Evolutionary conservation across 345 rosid genomes (phyloP).

Genomic region (Rhizophora apiculata): DNA sequence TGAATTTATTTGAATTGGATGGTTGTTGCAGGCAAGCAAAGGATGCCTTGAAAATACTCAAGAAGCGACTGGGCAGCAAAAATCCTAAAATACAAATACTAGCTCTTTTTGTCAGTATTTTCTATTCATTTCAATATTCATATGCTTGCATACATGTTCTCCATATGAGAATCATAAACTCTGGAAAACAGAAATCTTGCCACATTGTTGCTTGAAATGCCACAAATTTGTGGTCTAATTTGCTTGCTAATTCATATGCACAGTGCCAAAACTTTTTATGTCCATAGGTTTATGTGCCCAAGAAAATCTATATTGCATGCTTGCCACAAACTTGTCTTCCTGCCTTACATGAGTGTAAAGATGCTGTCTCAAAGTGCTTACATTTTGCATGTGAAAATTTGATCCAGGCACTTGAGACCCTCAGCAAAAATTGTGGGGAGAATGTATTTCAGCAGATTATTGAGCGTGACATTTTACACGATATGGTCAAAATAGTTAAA

Average conservation of each 20-base stretch:
- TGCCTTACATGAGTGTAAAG: not conserved
- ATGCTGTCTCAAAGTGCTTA: not conserved
- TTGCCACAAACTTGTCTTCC: not conserved
- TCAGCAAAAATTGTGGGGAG: conserved; percentile 94
- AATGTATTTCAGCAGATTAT: conserved; percentile 74
- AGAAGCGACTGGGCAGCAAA: conserved; percentile 87
- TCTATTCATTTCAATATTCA: conserved; percentile 4
- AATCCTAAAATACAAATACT: conserved; percentile 85
- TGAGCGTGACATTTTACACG: conserved; percentile 89
- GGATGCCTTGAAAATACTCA: conserved; percentile 83
- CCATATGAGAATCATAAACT: not conserved
- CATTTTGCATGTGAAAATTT: conserved; percentile 15
- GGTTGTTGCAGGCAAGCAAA: conserved; percentile 68
- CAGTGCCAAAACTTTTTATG: too few relatives aligned
- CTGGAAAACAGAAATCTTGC: too few relatives aligned
- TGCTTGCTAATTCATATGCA: too few relatives aligned
- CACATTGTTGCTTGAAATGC: not conserved
- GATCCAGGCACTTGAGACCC: conserved; percentile 79
- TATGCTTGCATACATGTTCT: conserved; percentile 4
- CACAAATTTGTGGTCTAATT: too few relatives aligned
- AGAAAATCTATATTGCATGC: too few relatives aligned
- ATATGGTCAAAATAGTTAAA: conserved; percentile 96
- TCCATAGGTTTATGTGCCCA: too few relatives aligned
- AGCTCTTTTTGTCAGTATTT: conserved; percentile 71
- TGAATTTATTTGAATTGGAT: conserved; percentile 5